Base-by-base conservation (phyloP, 352 stramenopile species). In the Saprolegnia diclina region DNA sequence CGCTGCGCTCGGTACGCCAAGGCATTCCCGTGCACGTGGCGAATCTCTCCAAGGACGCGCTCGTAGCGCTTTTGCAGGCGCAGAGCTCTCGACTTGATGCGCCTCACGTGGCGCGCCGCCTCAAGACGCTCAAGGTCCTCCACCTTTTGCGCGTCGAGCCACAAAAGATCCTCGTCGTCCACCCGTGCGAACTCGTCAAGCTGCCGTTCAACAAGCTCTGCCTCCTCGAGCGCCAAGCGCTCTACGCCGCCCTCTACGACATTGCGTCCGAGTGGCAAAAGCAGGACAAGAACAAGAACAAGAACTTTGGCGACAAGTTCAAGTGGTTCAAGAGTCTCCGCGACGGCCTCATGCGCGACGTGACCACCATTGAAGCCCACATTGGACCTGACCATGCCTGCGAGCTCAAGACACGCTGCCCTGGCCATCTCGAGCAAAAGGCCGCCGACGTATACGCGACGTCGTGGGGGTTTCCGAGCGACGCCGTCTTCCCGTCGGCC, bases 261-360 rank as follows among this genome's bases (percentile, higher is more conserved):
- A 24, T 59, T 21, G 52, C 52, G 2, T 3, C 24, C 35, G 52
- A 59, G 35, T 59, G 52, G 52, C 24, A n/a, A 35, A 59, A 40
- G 24, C 13, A 59, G 13, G 24, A 35, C 24, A 42, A 35, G 19
- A 35, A 35, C 24, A 42, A 35, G 19, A 35, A 35, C 35, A 59
- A 35, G n/a, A 16, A 42, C 35, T 59, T 59, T 59, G 52, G 11
- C 52, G 35, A 59, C 24, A 59, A 59, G 35, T n/a, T 59, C 52
- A 40, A 59, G 24, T 59, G 52, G 52, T 59, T 59, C 35, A 59
- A 59, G 35, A 24, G 52, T 10, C 52, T 59, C 9, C 52, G 52
- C 24, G 35, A 59, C 35, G 52, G 52, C 35, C 52, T 59, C 52
- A 59, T 59, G 52, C 35, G 24, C 3, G 52, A 59, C 24, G 24